phyloP scores from a whole-genome alignment of 208 protist genomes.

The Acanthamoeba triangularis region DNA sequence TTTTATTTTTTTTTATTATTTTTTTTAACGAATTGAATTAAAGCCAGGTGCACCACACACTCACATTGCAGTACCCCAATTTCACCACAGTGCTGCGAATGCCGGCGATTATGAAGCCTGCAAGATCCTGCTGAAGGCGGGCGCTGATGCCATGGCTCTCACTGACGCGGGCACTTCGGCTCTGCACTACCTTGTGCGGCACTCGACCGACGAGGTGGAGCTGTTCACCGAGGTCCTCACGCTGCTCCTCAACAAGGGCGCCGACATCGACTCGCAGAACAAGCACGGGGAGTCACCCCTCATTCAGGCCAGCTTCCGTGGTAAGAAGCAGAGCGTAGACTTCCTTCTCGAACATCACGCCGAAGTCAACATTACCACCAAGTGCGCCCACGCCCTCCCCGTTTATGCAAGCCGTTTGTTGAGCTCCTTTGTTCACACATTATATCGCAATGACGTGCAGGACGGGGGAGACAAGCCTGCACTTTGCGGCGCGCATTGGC shows the following conservation, averaged over 20 bases:
- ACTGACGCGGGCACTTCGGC: conserved; percentile 74
- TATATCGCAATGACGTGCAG: background rate
- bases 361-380: conserved; percentile 70
- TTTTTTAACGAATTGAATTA: background rate
- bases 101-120: conserved; percentile 64
- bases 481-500: conserved; percentile 66
- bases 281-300: conserved; percentile 86
- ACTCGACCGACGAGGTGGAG: conserved; percentile 75
- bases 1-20: background rate
- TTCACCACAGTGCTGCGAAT: conserved; percentile 48
- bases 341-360: conserved; percentile 64
- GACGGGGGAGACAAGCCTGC: conserved; percentile 63
- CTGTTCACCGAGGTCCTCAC: conserved; percentile 82
- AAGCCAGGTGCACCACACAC: background rate
- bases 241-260: conserved; percentile 82
- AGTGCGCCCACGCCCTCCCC: background rate
- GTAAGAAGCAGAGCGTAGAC: conserved; percentile 72
- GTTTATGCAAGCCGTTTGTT: background rate
- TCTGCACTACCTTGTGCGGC: conserved; percentile 86
- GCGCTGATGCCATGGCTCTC: conserved; percentile 44
- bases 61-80: background rate
- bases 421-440: background rate
- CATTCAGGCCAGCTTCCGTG: conserved; percentile 82
- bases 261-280: conserved; percentile 84
- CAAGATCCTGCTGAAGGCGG: conserved; percentile 35